Evolutionary conservation across 78 protist species (phyloP), one percentile per base, ranked within the genome.

Genomic region (Dictyostelium discoideum): DNA sequence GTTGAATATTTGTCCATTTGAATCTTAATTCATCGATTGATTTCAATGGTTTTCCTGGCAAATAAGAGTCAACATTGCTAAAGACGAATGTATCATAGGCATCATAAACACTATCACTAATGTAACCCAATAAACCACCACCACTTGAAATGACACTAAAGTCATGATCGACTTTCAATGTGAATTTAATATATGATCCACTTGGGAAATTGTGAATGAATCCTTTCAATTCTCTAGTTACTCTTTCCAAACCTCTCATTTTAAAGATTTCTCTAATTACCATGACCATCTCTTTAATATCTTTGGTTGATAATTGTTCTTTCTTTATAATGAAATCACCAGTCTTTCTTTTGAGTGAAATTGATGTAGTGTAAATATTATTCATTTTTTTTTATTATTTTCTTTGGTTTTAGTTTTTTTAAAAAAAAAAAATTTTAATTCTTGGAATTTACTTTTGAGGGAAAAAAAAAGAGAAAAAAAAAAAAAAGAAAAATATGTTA

Each of bases 81-180:
- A 88, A 88, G 8, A 26, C 82, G 5, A 78, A 80, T 4, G 93
- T 88, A 26, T 88, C 93, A 24, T 80, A 88, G n/a, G 54, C 67
- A 63, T 88, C 93, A 22, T 63, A 57, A 13, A 65, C 69, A 24
- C 82, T 76, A 24, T 88, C 93, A 16, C 69, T 63, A 3, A 88
- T 72, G 48, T 65, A 88, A 16, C 93, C 93, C 6, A 88, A 84
- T 29, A 79, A 40, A 39, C 93, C 93, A 77, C 85, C 74, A 63
- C 93, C 93, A 5, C 57, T 40, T 2, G 57, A 44, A 40, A 88
- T 26, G 3, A 88, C 93, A 65, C 83, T 50, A 22, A 67, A 37
- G 54, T 88, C 93, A 26, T 88, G 93, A 14, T 88, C 93, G 1
- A 88, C 29, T 24, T 42, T 67, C 18, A 88, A 65, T 5, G 22